phyloP scores from a whole-genome alignment of 345 rosid genomes.

The Rhodamnia argentea region DNA sequence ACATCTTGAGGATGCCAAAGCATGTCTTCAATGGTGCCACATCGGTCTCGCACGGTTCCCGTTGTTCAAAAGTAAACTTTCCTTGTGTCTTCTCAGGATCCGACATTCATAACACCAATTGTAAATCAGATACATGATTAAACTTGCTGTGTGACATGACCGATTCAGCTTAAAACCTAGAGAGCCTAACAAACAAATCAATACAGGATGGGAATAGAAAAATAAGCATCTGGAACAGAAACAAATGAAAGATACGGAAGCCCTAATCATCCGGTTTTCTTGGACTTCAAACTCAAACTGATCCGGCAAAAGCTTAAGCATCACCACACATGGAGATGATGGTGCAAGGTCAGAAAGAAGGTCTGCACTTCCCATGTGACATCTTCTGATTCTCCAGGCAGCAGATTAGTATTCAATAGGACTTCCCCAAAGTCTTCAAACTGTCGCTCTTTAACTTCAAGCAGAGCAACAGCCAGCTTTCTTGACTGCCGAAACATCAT shows the following conservation, averaged over 20 bases:
- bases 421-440: not conserved
- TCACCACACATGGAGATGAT: not conserved
- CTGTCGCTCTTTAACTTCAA: slow-evolving; percentile 1
- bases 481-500: slow-evolving; percentile 67
- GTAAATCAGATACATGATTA: not conserved
- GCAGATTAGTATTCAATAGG: not conserved
- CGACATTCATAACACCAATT: not conserved
- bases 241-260: not conserved
- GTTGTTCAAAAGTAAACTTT: not conserved
- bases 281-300: not conserved
- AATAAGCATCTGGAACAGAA: not conserved
- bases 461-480: slow-evolving; percentile 60
- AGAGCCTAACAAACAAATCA: not conserved
- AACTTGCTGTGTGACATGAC: not conserved
- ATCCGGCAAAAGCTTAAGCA: not conserved
- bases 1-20: not conserved
- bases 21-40: not conserved
- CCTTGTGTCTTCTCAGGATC: not conserved
- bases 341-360: not conserved
- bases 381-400: not conserved
- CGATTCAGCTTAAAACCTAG: not conserved
- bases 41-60: not conserved
- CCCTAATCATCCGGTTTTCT: not conserved
- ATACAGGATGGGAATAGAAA: not conserved
- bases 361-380: not conserved